Conservation (phyloP, 2,329 filamentous ascomycete genomes). For the Hypoxylon sp. region DNA sequence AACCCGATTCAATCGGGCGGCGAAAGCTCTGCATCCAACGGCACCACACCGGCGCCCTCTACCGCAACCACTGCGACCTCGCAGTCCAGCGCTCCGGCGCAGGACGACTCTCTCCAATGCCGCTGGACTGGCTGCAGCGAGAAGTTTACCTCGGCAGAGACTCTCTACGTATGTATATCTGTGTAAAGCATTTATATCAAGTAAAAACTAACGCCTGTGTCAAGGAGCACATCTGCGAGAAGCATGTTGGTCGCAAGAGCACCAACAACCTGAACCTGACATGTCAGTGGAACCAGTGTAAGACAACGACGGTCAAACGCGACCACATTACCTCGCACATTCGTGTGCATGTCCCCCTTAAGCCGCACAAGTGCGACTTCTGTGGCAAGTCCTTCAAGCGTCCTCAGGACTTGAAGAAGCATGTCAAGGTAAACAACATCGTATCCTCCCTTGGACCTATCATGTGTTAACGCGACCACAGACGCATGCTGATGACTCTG, state of each 20-base stretch:
- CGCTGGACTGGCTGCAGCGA: slow-evolving; percentile 73
- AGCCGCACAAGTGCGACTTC: slow-evolving; percentile 99
- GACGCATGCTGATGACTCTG: slow-evolving; percentile 96
- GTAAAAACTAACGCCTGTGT: slow-evolving; percentile 7
- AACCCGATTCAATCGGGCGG: slow-evolving; percentile 50
- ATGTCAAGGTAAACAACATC: slow-evolving; percentile 79
- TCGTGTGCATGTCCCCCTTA: slow-evolving; percentile 97
- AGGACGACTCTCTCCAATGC: slow-evolving; percentile 71
- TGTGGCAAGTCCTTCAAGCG: slow-evolving; percentile 99
- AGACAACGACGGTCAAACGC: slow-evolving; percentile 97
- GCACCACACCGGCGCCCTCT: slow-evolving; percentile 67
- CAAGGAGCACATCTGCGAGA: slow-evolving; percentile 97
- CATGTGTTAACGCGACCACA: slow-evolving; percentile 49
- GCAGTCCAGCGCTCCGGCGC: slow-evolving; percentile 58
- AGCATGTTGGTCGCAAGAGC: slow-evolving; percentile 98
- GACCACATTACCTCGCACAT: slow-evolving; percentile 99
- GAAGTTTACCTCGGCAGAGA: slow-evolving; percentile 70
- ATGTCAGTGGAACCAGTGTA: slow-evolving; percentile 96
- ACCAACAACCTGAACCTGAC: slow-evolving; percentile 98
- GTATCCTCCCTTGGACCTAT: background rate
- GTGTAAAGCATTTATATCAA: background rate
- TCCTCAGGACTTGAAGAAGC: slow-evolving; percentile 98
- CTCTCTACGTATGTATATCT: slow-evolving; percentile 69
- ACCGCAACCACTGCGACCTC: slow-evolving; percentile 64
- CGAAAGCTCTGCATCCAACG: slow-evolving; percentile 65